Percentiles rank a stretch among this genome's conserved stretches.
phyloP scores from a whole-genome alignment of 331 rosid genomes.

The Pyracantha coccinea region DNA sequence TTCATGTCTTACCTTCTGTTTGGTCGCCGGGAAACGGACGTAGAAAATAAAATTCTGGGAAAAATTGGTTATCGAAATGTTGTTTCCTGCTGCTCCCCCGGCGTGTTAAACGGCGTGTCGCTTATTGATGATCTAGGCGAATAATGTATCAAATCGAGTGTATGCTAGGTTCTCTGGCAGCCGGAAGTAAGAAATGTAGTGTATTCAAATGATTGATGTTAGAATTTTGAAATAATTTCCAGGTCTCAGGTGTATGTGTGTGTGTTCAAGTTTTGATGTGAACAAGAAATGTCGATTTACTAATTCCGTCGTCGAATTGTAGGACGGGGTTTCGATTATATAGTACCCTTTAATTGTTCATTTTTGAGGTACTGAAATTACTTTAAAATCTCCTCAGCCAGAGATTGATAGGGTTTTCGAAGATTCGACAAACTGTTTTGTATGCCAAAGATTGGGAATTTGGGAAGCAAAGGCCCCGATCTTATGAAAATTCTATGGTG shows the following conservation, averaged over 20 bases:
- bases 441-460: background rate
- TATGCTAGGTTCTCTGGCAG: too few relatives aligned
- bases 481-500: background rate
- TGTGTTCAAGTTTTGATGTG: background rate
- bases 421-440: background rate
- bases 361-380: too few relatives aligned
- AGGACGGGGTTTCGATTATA: background rate
- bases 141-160: too few relatives aligned
- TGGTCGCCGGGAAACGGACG: background rate
- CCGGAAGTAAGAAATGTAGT: too few relatives aligned
- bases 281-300: background rate
- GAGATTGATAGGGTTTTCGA: too few relatives aligned
- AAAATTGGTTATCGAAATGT: background rate
- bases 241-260: background rate
- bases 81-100: background rate
- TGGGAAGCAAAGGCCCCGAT: background rate
- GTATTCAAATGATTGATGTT: too few relatives aligned
- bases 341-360: background rate
- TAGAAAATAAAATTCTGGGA: background rate
- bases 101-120: background rate
- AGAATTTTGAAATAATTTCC: background rate
- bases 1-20: background rate
- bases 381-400: background rate
- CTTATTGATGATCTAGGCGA: background rate
- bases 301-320: background rate